Conservation (phyloP, 495 filamentous ascomycete genomes). For the Hypoxylon trugodes region DNA sequence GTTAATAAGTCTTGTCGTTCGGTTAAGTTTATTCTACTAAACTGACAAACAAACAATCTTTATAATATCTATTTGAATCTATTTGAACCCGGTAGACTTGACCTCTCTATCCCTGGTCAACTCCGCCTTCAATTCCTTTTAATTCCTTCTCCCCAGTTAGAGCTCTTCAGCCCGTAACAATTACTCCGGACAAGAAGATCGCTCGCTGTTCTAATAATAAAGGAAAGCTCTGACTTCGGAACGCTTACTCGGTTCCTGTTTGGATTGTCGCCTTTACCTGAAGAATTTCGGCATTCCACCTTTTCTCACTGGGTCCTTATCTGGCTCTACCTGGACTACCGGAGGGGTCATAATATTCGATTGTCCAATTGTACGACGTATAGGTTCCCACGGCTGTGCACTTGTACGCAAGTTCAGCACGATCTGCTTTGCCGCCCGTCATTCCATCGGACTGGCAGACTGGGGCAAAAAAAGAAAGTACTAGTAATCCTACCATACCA, state of each 20-base stretch:
- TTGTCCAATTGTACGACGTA: slow-evolving; percentile 8
- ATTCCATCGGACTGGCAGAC: slow-evolving; percentile 18
- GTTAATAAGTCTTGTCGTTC: slow-evolving; percentile 11
- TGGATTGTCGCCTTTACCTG: slow-evolving; percentile 11
- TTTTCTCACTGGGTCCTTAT: not conserved
- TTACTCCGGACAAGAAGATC: slow-evolving; percentile 23
- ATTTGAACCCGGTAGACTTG: slow-evolving; percentile 1
- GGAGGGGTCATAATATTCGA: not conserved
- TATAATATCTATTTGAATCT: not conserved
- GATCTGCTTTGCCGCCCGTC: slow-evolving; percentile 5
- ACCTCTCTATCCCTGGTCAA: slow-evolving; percentile 2
- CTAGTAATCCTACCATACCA: slow-evolving; percentile 37
- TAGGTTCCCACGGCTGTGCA: slow-evolving; percentile 18
- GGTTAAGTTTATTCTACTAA: not conserved
- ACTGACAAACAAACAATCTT: no score
- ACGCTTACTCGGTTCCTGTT: slow-evolving; percentile 4
- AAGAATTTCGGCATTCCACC: not conserved
- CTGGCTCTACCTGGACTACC: slow-evolving; percentile 1
- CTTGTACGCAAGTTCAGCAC: slow-evolving; percentile 7
- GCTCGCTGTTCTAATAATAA: slow-evolving; percentile 36
- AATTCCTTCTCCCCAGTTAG: slow-evolving; percentile 17
- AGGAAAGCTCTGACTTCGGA: slow-evolving; percentile 19
- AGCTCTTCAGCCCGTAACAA: slow-evolving; percentile 7
- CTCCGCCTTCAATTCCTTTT: slow-evolving; percentile 19
- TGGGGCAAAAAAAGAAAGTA: slow-evolving; percentile 8